A percentile compares a stretch with the other conserved stretches of the same genome.
Conservation (phyloP, 305 asterid genomes). For the Plantago coronopus region DNA sequence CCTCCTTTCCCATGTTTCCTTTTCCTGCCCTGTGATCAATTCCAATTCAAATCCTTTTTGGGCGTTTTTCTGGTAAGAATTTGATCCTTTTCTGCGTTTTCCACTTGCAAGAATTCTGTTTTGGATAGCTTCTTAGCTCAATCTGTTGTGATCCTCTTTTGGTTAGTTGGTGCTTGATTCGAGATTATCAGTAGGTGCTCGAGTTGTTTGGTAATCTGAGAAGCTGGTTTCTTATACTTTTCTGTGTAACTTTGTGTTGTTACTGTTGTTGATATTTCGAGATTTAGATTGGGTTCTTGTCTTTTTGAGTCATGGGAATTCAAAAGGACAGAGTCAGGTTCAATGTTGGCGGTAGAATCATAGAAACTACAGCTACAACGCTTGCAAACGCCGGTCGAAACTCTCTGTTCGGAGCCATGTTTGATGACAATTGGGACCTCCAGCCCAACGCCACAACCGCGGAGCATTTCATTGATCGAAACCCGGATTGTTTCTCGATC, state of each 20-base stretch:
- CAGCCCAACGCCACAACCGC: slow-evolving; percentile 33
- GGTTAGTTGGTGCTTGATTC: too few species aligned
- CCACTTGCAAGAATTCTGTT: slow-evolving; percentile 5
- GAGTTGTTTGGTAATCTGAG: too few species aligned
- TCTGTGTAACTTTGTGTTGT: slow-evolving; percentile 13
- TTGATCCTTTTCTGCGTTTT: slow-evolving; percentile 12
- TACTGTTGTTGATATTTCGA: slow-evolving; percentile 2
- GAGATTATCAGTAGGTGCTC: too few species aligned
- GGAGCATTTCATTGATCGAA: slow-evolving; percentile 83
- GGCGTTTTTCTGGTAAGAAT: slow-evolving; percentile 19
- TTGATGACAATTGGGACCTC: slow-evolving; percentile 73
- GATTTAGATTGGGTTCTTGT: slow-evolving; percentile 1
- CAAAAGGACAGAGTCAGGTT: slow-evolving; percentile 73
- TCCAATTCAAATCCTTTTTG: slow-evolving; percentile 15
- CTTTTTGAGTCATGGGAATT: slow-evolving; percentile 51
- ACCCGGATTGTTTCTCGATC: slow-evolving; percentile 75
- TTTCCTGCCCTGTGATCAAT: slow-evolving; percentile 21
- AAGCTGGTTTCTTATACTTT: neutral
- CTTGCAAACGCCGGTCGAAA: slow-evolving; percentile 85
- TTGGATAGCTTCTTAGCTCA: neutral
- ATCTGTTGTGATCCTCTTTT: too few species aligned
- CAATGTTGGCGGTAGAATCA: slow-evolving; percentile 73
- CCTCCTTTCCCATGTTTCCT: slow-evolving; percentile 24
- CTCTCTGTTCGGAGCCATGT: slow-evolving; percentile 83
- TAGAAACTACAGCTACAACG: slow-evolving; percentile 81